phyloP scores from a whole-genome alignment of 2,329 filamentous ascomycete genomes.

The Sordariomycetes sp. region DNA sequence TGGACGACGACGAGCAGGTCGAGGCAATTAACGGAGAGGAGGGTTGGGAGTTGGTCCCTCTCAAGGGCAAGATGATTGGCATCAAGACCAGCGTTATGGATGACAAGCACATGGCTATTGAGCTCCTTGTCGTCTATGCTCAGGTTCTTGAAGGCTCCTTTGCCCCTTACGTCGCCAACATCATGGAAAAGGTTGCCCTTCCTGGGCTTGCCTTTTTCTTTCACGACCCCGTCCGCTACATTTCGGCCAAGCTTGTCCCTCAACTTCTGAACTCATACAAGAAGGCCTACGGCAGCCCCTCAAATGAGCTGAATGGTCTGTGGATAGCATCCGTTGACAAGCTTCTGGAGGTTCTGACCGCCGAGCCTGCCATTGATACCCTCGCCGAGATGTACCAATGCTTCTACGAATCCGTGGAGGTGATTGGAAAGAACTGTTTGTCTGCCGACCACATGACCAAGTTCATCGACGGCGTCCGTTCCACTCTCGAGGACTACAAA shows the following conservation, averaged over 20 bases:
- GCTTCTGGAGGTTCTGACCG: slow-evolving; percentile 83
- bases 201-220: slow-evolving; percentile 97
- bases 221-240: slow-evolving; percentile 92
- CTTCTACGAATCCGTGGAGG: slow-evolving; percentile 97
- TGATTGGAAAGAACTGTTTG: slow-evolving; percentile 78
- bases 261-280: slow-evolving; percentile 91
- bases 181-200: slow-evolving; percentile 93
- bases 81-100: slow-evolving; percentile 96
- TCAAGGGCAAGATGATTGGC: slow-evolving; percentile 96
- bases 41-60: slow-evolving; percentile 92
- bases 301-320: slow-evolving; percentile 68
- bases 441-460: slow-evolving; percentile 69
- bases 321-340: slow-evolving; percentile 85
- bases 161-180: slow-evolving; percentile 81
- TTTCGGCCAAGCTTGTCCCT: slow-evolving; percentile 89
- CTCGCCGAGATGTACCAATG: slow-evolving; percentile 99
- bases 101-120: slow-evolving; percentile 99
- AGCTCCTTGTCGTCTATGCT: slow-evolving; percentile 93
- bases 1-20: slow-evolving; percentile 92
- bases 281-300: slow-evolving; percentile 75
- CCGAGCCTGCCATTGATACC: slow-evolving; percentile 91
- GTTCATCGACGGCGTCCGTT: slow-evolving; percentile 81
- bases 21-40: slow-evolving; percentile 90
- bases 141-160: slow-evolving; percentile 91
- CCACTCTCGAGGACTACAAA: slow-evolving; percentile 87